These are phyloP conservation scores for Pezicula radicicola DNA, from an alignment of 2,329 filamentous ascomycete genomes.

Conservation along the genomic window DNA sequence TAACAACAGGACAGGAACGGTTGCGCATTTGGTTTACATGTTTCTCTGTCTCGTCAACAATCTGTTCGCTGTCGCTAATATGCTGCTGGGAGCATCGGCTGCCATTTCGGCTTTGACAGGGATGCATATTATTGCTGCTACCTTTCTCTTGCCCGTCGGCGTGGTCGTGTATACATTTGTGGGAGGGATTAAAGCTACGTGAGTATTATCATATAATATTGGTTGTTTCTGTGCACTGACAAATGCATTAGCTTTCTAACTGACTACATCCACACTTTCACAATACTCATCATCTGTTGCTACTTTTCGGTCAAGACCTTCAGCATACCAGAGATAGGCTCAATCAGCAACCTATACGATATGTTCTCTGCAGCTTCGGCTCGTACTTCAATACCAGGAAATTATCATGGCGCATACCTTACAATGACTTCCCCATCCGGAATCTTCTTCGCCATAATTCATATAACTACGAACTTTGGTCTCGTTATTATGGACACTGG, in stretches of 20 bases:
- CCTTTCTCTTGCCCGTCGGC: slow-evolving; percentile 35
- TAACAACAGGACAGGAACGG: slow-evolving; percentile 18
- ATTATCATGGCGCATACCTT: slow-evolving; percentile 50
- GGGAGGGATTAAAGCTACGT: slow-evolving; percentile 35
- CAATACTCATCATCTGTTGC: slow-evolving; percentile 50
- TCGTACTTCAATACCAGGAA: slow-evolving; percentile 45
- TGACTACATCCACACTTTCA: slow-evolving; percentile 52
- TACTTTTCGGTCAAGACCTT: slow-evolving; percentile 45
- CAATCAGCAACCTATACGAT: slow-evolving; percentile 45
- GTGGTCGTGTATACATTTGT: slow-evolving; percentile 36
- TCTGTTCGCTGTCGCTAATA: slow-evolving; percentile 34
- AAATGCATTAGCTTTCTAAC: slow-evolving; percentile 31
- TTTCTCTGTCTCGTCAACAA: slow-evolving; percentile 37
- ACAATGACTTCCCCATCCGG: slow-evolving; percentile 52
- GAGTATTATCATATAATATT: slow-evolving; percentile 17
- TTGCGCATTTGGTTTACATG: slow-evolving; percentile 35
- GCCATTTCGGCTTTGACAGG: slow-evolving; percentile 36
- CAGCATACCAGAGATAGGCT: slow-evolving; percentile 43
- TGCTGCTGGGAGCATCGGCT: slow-evolving; percentile 34
- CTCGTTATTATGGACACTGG: slow-evolving; percentile 40
- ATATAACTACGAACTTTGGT: slow-evolving; percentile 47
- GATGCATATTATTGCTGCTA: slow-evolving; percentile 37
- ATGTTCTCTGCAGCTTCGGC: slow-evolving; percentile 42
- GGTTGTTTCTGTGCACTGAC: background rate
- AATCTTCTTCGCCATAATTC: slow-evolving; percentile 47